phyloP scores from a whole-genome alignment of 345 rosid species.

The Draba incana region DNA sequence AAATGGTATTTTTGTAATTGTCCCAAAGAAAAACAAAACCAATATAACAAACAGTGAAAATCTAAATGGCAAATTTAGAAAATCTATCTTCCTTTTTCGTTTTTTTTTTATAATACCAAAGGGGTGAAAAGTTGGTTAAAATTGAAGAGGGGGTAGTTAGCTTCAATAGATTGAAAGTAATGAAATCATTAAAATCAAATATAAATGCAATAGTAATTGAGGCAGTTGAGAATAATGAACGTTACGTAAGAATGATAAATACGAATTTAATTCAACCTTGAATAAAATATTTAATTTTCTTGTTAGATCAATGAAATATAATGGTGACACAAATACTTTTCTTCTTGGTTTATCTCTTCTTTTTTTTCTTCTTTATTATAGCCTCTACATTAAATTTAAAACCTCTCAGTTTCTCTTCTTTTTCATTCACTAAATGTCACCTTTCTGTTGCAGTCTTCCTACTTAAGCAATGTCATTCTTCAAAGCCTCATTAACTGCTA shows the following conservation, averaged over 20 bases:
- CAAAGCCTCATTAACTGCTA: conserved; percentile 6
- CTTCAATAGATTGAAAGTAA: conserved; percentile 40
- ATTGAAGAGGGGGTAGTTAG: conserved; percentile 38
- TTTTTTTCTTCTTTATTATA: neutral
- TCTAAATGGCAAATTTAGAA: neutral
- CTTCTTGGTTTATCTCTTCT: neutral
- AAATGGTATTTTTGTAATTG: no score
- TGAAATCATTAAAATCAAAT: conserved; percentile 37
- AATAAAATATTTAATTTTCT: neutral
- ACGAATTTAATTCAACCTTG: conserved; percentile 35
- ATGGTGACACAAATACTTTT: neutral
- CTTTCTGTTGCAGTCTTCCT: conserved; percentile 27
- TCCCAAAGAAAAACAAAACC: neutral
- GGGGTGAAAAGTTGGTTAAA: conserved; percentile 34
- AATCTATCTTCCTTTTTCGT: neutral
- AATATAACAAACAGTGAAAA: neutral
- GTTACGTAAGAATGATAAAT: conserved; percentile 42
- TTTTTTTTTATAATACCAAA: no score
- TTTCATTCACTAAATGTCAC: conserved; percentile 22
- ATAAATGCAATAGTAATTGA: conserved; percentile 42
- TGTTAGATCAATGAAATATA: neutral
- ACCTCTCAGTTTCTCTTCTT: conserved; percentile 2
- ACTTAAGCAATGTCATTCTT: conserved; percentile 29
- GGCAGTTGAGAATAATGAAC: conserved; percentile 43
- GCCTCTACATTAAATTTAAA: neutral